These are phyloP conservation scores for Leccinum fallax DNA, from an alignment of 1,284 basidiomycete genomes.

Conservation along the genomic window DNA sequence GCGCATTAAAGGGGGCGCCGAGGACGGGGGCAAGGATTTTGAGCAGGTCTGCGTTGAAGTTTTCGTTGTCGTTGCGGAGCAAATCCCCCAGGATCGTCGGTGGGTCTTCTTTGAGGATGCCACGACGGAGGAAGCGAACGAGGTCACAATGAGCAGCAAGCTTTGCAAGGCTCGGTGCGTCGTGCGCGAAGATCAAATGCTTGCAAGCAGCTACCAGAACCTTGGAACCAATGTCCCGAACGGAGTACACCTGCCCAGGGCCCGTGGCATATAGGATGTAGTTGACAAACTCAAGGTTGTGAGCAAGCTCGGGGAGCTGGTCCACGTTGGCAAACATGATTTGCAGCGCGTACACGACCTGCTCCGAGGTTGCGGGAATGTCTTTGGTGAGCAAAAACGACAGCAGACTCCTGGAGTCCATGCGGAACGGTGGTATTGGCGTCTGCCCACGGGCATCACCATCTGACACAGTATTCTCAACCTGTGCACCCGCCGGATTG, in stretches of 20 bases:
- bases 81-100: conserved; percentile 4
- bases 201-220: conserved; percentile 4
- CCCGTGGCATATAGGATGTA: conserved; percentile 8
- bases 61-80: neutral
- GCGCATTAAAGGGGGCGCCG: conserved; percentile 1
- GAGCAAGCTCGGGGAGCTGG: neutral
- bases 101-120: conserved; percentile 3
- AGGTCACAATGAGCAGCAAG: conserved; percentile 4
- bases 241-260: conserved; percentile 5
- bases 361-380: neutral
- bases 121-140: conserved; percentile 3
- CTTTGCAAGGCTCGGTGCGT: neutral
- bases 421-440: neutral
- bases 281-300: conserved; percentile 9
- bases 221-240: neutral
- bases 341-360: conserved; percentile 5
- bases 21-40: conserved; percentile 2
- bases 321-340: conserved; percentile 5
- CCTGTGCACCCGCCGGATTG: neutral
- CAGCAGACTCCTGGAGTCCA: conserved; percentile 5
- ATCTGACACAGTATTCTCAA: neutral
- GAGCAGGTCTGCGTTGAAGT: conserved; percentile 2
- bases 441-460: neutral
- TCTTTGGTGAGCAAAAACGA: conserved; percentile 8
- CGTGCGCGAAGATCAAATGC: neutral